Base-by-base conservation (phyloP, 2,329 filamentous ascomycete species). In the Colletotrichum lupini region DNA sequence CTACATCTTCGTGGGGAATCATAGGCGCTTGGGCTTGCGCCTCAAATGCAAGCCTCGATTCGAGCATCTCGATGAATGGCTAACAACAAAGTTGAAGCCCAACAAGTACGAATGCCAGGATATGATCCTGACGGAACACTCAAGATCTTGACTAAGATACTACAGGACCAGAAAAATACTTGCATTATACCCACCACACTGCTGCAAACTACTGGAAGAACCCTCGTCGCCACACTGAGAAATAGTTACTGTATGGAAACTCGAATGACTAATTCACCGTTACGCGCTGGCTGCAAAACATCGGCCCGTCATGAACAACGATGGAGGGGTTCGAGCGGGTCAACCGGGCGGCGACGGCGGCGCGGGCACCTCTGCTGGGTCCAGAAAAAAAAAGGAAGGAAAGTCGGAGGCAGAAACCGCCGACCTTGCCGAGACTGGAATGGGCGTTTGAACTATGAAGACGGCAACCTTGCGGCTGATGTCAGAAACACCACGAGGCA, bases 381-480 rank as follows among this genome's bases (percentile, higher is more conserved):
- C 19, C 42, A 35, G 14, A 35, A 30, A n/a, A 59, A 59, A 22
- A 30, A 59, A 35, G 24, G 14, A 35, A 22, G 24, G 14, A 66
- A 59, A 24, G 42, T 55, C 64, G 69, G 69, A 63, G 58, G 58
- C 59, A 58, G 63, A 61, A 28, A 24, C 12, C 69, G 65, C 69
- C 69, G 64, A 72, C 57, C 24, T 35, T 11, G 52, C 69, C 69
- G 69, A 59, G 42, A 30, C 52, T 32, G 35, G 11, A 7, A 46
- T 53, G 11, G 42, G n/a, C 42, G 46, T 26, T 28, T 53, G 52
- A 42, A 57, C 52, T 22, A 52, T 63, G 46, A 56, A 56, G 61
- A 30, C 62, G 61, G 55, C 61, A 66, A 56, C 16, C 14, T 67
- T 57, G 68, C 57, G 68, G 68, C 68, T 71, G 57, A 71, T 71